Conservation (phyloP, 805 yeast genomes). For the Candida incommunis region DNA sequence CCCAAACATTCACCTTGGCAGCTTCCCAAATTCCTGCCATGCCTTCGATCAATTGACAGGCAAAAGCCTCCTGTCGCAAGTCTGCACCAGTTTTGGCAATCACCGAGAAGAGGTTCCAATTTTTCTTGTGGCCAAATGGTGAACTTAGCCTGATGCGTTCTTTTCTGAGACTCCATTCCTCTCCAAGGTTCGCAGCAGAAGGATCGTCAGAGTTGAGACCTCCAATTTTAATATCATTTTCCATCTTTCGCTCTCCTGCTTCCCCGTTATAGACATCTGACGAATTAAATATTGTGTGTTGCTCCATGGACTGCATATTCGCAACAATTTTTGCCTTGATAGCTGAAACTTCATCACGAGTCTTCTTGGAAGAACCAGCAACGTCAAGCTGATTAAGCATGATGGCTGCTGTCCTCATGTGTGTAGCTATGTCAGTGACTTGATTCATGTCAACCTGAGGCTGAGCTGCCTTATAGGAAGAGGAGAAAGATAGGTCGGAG, state of each 20-base stretch:
- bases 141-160: slow-evolving; percentile 68
- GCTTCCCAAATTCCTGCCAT: slow-evolving; percentile 75
- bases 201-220: slow-evolving; percentile 36
- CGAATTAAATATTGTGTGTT: slow-evolving; percentile 35
- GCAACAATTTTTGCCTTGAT: slow-evolving; percentile 58
- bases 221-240: slow-evolving; percentile 80
- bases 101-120: slow-evolving; percentile 93
- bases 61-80: slow-evolving; percentile 93
- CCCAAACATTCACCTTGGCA: slow-evolving; percentile 68
- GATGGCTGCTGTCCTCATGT: slow-evolving; percentile 91
- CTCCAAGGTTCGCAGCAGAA: slow-evolving; percentile 56
- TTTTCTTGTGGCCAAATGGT: slow-evolving; percentile 68
- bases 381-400: slow-evolving; percentile 85
- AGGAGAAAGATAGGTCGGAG: slow-evolving; percentile 19
- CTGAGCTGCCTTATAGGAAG: slow-evolving; percentile 19
- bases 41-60: slow-evolving; percentile 83
- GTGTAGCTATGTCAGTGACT: slow-evolving; percentile 59
- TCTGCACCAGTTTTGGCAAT: slow-evolving; percentile 96
- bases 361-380: slow-evolving; percentile 21
- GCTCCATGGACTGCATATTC: slow-evolving; percentile 65
- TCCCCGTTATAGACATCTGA: slow-evolving; percentile 42
- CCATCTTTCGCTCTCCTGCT: slow-evolving; percentile 84
- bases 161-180: slow-evolving; percentile 81
- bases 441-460: slow-evolving; percentile 12
- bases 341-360: slow-evolving; percentile 46